Percentiles rank a stretch among this genome's conserved stretches.
phyloP scores from a whole-genome alignment of 2,329 filamentous ascomycete genomes.

The Calonectria honghensis region DNA sequence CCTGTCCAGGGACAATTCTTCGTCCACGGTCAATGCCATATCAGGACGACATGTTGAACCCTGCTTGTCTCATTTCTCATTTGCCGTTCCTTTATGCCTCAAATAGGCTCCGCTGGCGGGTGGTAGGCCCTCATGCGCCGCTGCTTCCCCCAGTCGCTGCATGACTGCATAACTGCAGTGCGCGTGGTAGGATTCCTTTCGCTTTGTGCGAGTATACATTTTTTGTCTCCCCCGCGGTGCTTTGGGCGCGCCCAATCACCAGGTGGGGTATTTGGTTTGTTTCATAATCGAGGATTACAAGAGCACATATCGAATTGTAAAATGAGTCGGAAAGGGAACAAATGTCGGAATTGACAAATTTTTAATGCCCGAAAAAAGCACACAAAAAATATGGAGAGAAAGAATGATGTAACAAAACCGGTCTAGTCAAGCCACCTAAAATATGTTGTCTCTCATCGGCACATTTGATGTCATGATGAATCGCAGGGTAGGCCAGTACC shows the following conservation, averaged over 20 bases:
- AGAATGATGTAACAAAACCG: not conserved
- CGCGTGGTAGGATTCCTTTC: not conserved
- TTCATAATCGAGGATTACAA: not conserved
- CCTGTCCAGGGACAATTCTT: conserved; percentile 11
- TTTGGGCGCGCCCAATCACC: not conserved
- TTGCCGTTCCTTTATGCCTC: conserved; percentile 33
- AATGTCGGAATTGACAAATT: not conserved
- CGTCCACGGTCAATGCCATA: conserved; percentile 5
- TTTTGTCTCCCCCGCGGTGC: not conserved
- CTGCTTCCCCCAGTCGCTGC: not conserved
- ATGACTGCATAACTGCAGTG: conserved; percentile 9
- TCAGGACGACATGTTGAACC: not conserved
- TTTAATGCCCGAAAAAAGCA: not conserved
- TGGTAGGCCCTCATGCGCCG: conserved; percentile 23
- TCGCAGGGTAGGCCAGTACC: not conserved
- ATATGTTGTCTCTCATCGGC: not conserved
- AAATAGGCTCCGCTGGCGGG: not conserved
- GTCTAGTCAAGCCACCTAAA: not conserved
- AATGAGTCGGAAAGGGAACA: not conserved
- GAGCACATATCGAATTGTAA: not conserved
- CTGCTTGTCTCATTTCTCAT: conserved; percentile 31
- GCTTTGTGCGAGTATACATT: not conserved
- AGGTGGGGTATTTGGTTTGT: not conserved
- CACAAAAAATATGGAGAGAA: not conserved
- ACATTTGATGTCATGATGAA: conserved; percentile 12